These are phyloP conservation scores for Scheffersomyces parashehatae DNA, from an alignment of 1,139 yeast genomes.

Conservation along the genomic window DNA sequence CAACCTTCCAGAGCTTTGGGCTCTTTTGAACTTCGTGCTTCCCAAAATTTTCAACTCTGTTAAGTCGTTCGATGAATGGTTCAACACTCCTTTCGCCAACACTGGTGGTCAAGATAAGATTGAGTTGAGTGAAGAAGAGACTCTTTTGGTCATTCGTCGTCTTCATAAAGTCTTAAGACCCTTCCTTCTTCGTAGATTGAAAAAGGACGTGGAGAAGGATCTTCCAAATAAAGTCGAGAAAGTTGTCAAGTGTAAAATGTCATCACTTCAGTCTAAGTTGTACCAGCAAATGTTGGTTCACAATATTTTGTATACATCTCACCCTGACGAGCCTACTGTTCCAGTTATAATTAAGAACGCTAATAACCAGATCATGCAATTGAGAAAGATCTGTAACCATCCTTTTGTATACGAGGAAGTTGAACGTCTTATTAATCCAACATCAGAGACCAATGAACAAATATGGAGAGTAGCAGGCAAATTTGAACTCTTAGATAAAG, in stretches of 20 bases:
- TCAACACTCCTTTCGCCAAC: slow-evolving; percentile 80
- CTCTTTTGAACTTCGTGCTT: slow-evolving; percentile 71
- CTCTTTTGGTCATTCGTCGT: slow-evolving; percentile 89
- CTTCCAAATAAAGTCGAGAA: slow-evolving; percentile 94
- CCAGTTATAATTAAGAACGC: slow-evolving; percentile 75
- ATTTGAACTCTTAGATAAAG: slow-evolving; percentile 72
- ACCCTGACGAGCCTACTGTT: slow-evolving; percentile 32
- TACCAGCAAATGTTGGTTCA: slow-evolving; percentile 77
- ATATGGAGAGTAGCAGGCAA: slow-evolving; percentile 82
- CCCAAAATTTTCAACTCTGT: slow-evolving; percentile 84
- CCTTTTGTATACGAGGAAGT: slow-evolving; percentile 97
- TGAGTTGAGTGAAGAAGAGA: slow-evolving; percentile 87
- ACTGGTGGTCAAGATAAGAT: slow-evolving; percentile 82
- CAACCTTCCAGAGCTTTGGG: slow-evolving; percentile 84
- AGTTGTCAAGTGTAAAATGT: slow-evolving; percentile 92
- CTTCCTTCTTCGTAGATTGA: slow-evolving; percentile 87
- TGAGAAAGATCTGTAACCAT: slow-evolving; percentile 94
- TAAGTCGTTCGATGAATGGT: slow-evolving; percentile 87
- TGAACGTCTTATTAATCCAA: slow-evolving; percentile 82
- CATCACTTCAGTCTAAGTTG: slow-evolving; percentile 77
- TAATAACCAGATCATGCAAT: slow-evolving; percentile 92
- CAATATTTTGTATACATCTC: slow-evolving; percentile 66
- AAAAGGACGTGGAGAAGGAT: slow-evolving; percentile 96
- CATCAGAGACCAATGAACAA: slow-evolving; percentile 62
- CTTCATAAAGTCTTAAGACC: slow-evolving; percentile 95